Conservation (phyloP, 441 rosid species). For the Populus trichocarpa region DNA sequence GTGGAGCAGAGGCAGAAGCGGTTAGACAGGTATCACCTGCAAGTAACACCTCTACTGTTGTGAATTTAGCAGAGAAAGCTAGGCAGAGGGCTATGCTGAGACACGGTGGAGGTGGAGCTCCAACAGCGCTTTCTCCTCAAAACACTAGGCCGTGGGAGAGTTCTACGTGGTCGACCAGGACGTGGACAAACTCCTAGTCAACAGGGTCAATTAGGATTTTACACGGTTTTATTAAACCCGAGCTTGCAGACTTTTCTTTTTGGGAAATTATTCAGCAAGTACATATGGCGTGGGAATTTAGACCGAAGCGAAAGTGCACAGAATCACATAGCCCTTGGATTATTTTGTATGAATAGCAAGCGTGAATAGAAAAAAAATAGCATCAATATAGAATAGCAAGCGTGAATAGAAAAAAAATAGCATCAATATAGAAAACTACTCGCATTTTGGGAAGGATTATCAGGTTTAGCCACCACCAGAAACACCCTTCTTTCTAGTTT, state of each 20-base stretch:
- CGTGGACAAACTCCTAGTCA: constrained; percentile 48
- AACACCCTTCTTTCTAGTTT: neutral
- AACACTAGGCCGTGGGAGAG: constrained; percentile 45
- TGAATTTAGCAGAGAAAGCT: constrained; percentile 57
- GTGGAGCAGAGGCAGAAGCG: constrained; percentile 47
- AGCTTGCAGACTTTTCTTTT: neutral
- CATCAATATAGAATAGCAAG: too few relatives aligned
- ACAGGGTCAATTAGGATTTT: constrained; percentile 12
- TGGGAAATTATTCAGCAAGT: neutral
- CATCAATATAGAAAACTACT: too few relatives aligned
- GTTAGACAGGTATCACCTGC: constrained; percentile 46
- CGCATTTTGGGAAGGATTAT: too few relatives aligned
- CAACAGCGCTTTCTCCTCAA: constrained; percentile 30
- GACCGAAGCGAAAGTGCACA: neutral
- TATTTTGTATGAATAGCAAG: too few relatives aligned
- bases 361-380: too few relatives aligned
- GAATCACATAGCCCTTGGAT: neutral
- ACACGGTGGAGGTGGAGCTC: constrained; percentile 47
- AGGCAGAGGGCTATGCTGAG: constrained; percentile 50
- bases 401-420: too few relatives aligned
- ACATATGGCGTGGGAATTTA: too few relatives aligned
- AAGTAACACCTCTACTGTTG: constrained; percentile 41
- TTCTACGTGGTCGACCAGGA: constrained; percentile 44
- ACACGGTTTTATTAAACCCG: neutral
- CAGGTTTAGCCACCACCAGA: neutral